Conservation (phyloP, 106 monocot species). For the Dendrobium chrysotoxum region DNA sequence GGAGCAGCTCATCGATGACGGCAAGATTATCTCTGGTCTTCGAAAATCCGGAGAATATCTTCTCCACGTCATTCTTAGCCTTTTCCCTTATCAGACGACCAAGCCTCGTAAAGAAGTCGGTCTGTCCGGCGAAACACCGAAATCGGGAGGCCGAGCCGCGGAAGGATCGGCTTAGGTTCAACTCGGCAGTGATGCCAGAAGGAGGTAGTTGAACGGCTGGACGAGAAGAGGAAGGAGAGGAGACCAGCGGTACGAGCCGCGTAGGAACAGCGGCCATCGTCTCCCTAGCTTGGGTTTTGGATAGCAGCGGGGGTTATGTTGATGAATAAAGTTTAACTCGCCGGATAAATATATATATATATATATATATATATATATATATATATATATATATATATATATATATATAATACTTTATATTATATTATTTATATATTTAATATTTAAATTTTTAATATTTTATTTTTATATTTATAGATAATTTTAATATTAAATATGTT, state of each 20-base stretch:
- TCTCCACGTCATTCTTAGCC: slow-evolving; percentile 95
- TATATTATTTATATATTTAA: too few species aligned
- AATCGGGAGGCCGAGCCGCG: slow-evolving; percentile 13
- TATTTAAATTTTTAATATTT: too few species aligned
- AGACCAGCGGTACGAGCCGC: slow-evolving; percentile 21
- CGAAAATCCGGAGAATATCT: slow-evolving; percentile 88
- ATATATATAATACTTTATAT: too few species aligned
- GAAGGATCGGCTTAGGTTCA: neutral
- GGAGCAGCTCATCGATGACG: slow-evolving; percentile 90
- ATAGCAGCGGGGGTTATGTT: neutral
- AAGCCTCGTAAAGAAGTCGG: slow-evolving; percentile 78
- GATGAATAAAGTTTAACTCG: too few species aligned
- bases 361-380: too few species aligned
- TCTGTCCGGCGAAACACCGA: slow-evolving; percentile 53
- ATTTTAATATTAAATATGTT: too few species aligned
- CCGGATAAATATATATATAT: too few species aligned
- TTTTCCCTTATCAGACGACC: slow-evolving; percentile 91
- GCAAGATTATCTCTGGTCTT: slow-evolving; percentile 88
- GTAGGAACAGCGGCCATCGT: slow-evolving; percentile 21
- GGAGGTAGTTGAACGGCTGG: neutral
- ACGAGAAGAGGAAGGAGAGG: slow-evolving; percentile 1
- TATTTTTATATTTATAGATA: too few species aligned
- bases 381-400: too few species aligned
- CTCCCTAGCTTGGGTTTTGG: neutral
- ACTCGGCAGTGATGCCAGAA: neutral